These are phyloP conservation scores for Rhizomucor pusillus DNA, from an alignment of 371 early-diverging fungal genomes.

Conservation along the genomic window DNA sequence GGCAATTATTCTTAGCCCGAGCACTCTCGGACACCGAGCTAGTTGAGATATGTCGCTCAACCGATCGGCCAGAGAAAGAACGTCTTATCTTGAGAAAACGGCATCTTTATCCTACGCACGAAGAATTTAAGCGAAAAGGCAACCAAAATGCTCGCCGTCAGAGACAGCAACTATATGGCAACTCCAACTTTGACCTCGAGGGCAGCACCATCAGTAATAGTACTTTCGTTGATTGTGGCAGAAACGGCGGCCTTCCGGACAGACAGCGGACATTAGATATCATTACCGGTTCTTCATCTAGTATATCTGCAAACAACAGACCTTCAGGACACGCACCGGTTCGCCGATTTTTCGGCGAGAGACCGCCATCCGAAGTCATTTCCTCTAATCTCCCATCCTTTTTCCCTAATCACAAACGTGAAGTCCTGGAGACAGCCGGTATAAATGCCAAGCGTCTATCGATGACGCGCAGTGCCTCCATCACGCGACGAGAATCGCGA, in stretches of 20 bases:
- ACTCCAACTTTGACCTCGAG: not conserved
- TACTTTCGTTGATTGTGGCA: not conserved
- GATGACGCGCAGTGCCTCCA: constrained; percentile 35
- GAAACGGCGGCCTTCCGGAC: constrained; percentile 17
- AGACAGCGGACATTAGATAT: constrained; percentile 26
- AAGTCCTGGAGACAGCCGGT: constrained; percentile 49
- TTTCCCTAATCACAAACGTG: constrained; percentile 73
- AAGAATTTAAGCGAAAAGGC: constrained; percentile 57
- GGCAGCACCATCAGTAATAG: not conserved
- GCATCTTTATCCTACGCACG: constrained; percentile 63
- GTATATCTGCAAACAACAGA: constrained; percentile 10
- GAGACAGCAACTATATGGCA: constrained; percentile 8
- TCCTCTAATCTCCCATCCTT: constrained; percentile 83
- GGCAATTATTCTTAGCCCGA: constrained; percentile 38
- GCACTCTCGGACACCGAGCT: constrained; percentile 72
- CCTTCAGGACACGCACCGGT: constrained; percentile 13
- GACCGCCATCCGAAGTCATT: constrained; percentile 91
- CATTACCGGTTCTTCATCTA: constrained; percentile 20
- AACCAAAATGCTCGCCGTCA: constrained; percentile 22
- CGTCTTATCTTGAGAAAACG: constrained; percentile 75
- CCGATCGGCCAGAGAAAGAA: constrained; percentile 69
- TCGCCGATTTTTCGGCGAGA: constrained; percentile 82
- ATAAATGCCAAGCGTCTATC: constrained; percentile 49
- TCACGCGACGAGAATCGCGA: constrained; percentile 16
- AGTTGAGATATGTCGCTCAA: constrained; percentile 65